These are phyloP conservation scores for Cyclotella choctawhatcheeana DNA, from an alignment of 108 stramenopile genomes.

Conservation along the genomic window DNA sequence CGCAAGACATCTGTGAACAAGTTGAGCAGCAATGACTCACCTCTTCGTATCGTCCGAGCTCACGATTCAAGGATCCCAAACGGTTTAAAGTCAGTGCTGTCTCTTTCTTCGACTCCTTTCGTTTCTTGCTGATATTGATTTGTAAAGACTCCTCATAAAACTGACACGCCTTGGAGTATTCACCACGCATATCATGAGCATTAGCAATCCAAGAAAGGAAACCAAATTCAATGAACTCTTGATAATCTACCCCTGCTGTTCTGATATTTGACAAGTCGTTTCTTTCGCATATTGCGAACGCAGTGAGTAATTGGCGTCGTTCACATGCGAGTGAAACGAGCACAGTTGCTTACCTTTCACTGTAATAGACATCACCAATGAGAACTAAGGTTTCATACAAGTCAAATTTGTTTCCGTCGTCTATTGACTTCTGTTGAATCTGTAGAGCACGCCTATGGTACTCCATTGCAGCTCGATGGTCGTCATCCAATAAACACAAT, in stretches of 20 bases:
- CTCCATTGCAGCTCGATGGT: slow-evolving; percentile 73
- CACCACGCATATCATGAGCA: slow-evolving; percentile 75
- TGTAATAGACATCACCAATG: slow-evolving; percentile 82
- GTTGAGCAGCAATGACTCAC: slow-evolving; percentile 14
- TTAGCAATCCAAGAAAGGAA: slow-evolving; percentile 74
- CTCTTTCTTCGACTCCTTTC: slow-evolving; percentile 55
- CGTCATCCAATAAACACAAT: slow-evolving; percentile 51
- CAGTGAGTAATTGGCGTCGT: too few relatives aligned
- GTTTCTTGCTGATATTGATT: slow-evolving; percentile 47
- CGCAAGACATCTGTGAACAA: not conserved
- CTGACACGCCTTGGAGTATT: slow-evolving; percentile 68
- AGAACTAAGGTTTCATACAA: slow-evolving; percentile 74
- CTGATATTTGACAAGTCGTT: slow-evolving; percentile 65
- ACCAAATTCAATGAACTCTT: slow-evolving; percentile 75
- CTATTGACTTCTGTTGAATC: slow-evolving; percentile 63
- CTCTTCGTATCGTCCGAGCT: slow-evolving; percentile 55
- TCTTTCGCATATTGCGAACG: too few relatives aligned
- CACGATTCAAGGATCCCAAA: slow-evolving; percentile 63
- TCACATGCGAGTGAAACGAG: too few relatives aligned
- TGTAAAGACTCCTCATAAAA: slow-evolving; percentile 79
- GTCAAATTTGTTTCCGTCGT: slow-evolving; percentile 61
- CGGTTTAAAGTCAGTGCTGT: slow-evolving; percentile 72
- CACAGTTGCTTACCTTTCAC: too few relatives aligned
- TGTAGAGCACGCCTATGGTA: slow-evolving; percentile 70
- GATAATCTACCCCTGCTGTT: slow-evolving; percentile 67